These are phyloP conservation scores for Luzula sylvatica DNA, from an alignment of 176 grass and related monocot species.

Conservation along the genomic window DNA sequence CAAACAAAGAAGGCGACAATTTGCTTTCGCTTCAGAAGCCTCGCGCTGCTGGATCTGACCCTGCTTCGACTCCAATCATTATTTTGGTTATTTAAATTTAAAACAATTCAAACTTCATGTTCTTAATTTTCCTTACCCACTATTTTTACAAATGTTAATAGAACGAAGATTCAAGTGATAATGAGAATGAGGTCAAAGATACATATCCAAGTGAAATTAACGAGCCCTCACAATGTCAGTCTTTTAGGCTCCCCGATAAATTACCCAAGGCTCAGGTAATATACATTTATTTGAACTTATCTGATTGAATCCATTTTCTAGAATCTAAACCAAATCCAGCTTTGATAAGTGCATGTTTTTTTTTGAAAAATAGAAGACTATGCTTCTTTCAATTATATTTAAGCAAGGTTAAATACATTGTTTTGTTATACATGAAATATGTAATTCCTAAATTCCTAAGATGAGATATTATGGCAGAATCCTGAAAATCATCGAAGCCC, in stretches of 20 bases:
- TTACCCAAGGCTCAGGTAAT: conserved; percentile 19
- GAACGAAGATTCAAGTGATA: not conserved
- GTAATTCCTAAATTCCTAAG: no score
- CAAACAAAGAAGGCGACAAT: conserved; percentile 12
- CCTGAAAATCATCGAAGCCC: no score
- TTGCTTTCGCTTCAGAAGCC: conserved; percentile 3
- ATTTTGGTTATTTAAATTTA: not conserved
- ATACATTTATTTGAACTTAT: not conserved
- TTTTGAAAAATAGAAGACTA: no score
- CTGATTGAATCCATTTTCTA: no score
- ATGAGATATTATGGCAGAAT: no score
- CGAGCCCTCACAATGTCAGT: conserved; percentile 29
- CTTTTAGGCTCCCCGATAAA: conserved; percentile 27
- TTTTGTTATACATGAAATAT: no score
- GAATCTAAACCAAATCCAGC: no score
- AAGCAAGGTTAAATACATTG: no score
- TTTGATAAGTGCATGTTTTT: no score
- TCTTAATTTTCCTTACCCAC: no score
- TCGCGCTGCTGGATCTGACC: not conserved
- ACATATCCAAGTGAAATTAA: conserved; percentile 20
- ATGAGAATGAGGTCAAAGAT: not conserved
- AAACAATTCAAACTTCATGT: no score
- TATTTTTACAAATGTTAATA: not conserved
- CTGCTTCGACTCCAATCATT: not conserved
- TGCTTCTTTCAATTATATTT: no score